Evolutionary conservation across 2,329 filamentous ascomycete species (phyloP).

Genomic region (Paecilomyces sp.): DNA sequence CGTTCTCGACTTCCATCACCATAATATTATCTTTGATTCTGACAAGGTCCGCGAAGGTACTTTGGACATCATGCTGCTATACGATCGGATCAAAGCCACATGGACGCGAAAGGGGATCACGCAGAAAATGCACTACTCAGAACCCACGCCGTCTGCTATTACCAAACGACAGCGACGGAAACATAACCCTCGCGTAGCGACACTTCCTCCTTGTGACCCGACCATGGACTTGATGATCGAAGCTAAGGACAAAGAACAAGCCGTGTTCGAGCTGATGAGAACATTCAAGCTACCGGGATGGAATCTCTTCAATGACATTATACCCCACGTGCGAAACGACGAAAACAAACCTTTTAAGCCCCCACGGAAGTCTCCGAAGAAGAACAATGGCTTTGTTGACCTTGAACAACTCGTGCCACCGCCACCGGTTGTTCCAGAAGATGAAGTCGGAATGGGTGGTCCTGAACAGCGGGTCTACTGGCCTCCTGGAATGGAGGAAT

Average conservation of each 20-base stretch:
- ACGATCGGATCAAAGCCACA: conserved; percentile 69
- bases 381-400: conserved; percentile 30
- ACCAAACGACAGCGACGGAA: conserved; percentile 74
- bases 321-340: conserved; percentile 69
- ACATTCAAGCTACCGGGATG: conserved; percentile 77
- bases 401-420: conserved; percentile 38
- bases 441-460: conserved; percentile 81
- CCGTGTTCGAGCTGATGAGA: conserved; percentile 88
- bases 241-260: conserved; percentile 96
- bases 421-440: conserved; percentile 48
- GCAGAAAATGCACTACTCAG: conserved; percentile 97
- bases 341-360: conserved; percentile 58
- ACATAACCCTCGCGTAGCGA: conserved; percentile 71
- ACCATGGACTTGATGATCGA: conserved; percentile 99
- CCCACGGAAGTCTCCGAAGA: conserved; percentile 36
- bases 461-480: conserved; percentile 77
- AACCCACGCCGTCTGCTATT: conserved; percentile 67
- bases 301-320: conserved; percentile 66
- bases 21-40: conserved; percentile 84
- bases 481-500: conserved; percentile 84
- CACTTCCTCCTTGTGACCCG: conserved; percentile 70
- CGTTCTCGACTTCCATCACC: conserved; percentile 89
- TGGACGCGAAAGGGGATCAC: conserved; percentile 79
- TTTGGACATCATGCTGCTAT: conserved; percentile 67
- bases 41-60: conserved; percentile 73